phyloP scores from a whole-genome alignment of 768 basidiomycete species.

The Ramaria sp. region DNA sequence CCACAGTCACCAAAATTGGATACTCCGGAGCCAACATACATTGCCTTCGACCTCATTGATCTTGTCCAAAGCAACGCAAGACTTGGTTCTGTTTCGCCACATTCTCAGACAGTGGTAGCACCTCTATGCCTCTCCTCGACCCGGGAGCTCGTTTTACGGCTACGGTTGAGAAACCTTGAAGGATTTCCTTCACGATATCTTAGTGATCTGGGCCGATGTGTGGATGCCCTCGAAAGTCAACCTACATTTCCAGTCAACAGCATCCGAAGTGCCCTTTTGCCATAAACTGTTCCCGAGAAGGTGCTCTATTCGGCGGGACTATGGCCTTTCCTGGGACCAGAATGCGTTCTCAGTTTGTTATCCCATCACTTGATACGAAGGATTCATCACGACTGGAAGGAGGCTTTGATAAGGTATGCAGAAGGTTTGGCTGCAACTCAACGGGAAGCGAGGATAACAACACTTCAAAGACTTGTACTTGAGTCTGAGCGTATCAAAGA shows the following conservation, averaged over 20 bases:
- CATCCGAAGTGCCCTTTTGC: neutral
- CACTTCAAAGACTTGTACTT: slow-evolving; percentile 14
- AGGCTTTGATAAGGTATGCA: slow-evolving; percentile 20
- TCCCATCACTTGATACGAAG: slow-evolving; percentile 15
- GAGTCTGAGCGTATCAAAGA: slow-evolving; percentile 23
- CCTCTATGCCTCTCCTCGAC: neutral
- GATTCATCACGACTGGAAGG: slow-evolving; percentile 21
- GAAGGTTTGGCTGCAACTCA: slow-evolving; percentile 25
- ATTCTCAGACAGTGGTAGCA: neutral
- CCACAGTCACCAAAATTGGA: neutral
- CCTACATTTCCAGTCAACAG: too few relatives aligned
- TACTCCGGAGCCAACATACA: neutral
- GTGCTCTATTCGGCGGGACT: slow-evolving; percentile 14
- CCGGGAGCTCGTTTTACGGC: neutral
- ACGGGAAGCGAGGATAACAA: slow-evolving; percentile 26
- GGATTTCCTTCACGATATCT: neutral
- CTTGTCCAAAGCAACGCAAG: neutral
- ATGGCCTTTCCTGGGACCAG: slow-evolving; percentile 30
- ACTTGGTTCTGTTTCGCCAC: neutral
- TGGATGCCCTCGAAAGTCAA: neutral
- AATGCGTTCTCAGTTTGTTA: slow-evolving; percentile 22
- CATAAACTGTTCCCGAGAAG: slow-evolving; percentile 13
- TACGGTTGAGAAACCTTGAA: neutral
- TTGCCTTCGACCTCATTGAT: neutral
- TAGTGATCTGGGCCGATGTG: neutral